Conservation (phyloP, 2,329 filamentous ascomycete genomes). For the Calonectria henricotiae region DNA sequence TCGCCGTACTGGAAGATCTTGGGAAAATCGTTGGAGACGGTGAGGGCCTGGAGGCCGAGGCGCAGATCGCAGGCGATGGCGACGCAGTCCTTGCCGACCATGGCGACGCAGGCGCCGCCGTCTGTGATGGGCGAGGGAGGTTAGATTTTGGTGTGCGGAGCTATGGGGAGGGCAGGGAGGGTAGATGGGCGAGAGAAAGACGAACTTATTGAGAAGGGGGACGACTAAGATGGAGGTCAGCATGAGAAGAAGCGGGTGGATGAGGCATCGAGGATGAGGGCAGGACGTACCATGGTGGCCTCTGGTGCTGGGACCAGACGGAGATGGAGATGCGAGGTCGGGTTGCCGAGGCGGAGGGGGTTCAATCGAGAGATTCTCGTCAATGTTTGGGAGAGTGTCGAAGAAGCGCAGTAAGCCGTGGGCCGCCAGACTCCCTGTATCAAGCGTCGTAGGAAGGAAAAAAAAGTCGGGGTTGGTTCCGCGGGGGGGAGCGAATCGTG, state of each 20-base stretch:
- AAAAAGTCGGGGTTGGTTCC: background rate
- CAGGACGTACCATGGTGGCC: conserved; percentile 54
- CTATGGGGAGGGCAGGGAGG: conserved; percentile 12
- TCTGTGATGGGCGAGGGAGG: conserved; percentile 62
- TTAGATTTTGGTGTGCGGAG: conserved; percentile 34
- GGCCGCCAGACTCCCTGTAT: conserved; percentile 2
- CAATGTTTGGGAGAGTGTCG: conserved; percentile 21
- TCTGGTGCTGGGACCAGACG: conserved; percentile 39
- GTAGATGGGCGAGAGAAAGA: conserved; percentile 27
- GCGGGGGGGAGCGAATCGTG: conserved; percentile 40
- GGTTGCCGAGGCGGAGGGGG: conserved; percentile 40
- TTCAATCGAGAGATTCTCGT: conserved; percentile 43
- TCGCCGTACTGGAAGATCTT: conserved; percentile 99
- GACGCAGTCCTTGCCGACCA: conserved; percentile 99
- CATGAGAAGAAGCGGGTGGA: conserved; percentile 29
- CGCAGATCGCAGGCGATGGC: conserved; percentile 99
- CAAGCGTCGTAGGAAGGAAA: background rate
- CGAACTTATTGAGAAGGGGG: conserved; percentile 96
- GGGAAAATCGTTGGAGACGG: conserved; percentile 99
- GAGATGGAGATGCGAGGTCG: conserved; percentile 45
- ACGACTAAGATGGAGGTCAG: conserved; percentile 74
- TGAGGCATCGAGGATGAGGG: conserved; percentile 8
- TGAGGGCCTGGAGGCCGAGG: conserved; percentile 95
- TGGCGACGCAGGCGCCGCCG: conserved; percentile 96
- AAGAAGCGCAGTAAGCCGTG: conserved; percentile 1